Percentiles rank a stretch among this genome's conserved stretches.
These are phyloP conservation scores for Plasmodium inui DNA, from an alignment of 169 alveolate genomes.

Conservation along the genomic window DNA sequence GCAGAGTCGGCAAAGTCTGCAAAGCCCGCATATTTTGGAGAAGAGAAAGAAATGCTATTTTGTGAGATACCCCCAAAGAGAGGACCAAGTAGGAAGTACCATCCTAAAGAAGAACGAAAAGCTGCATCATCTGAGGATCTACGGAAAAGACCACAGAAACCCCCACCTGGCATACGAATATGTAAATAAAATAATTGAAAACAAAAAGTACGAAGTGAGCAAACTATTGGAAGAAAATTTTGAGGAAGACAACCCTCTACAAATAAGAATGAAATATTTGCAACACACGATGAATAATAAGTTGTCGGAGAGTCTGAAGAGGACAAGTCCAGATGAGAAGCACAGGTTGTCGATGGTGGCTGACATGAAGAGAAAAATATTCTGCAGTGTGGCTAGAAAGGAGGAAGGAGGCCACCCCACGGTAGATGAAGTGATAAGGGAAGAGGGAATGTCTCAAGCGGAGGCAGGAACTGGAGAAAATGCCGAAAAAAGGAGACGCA, in stretches of 20 bases:
- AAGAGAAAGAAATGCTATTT: neutral
- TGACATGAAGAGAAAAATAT: constrained; percentile 81
- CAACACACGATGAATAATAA: constrained; percentile 84
- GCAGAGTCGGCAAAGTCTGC: neutral
- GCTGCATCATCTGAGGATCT: neutral
- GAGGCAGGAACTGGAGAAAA: constrained; percentile 12
- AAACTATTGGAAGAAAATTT: constrained; percentile 68
- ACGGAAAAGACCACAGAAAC: constrained; percentile 64
- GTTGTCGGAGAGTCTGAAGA: constrained; percentile 84
- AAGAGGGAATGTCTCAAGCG: constrained; percentile 78
- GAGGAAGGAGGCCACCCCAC: neutral
- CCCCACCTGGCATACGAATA: constrained; percentile 73
- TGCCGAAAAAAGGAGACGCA: neutral
- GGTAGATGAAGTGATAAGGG: constrained; percentile 56
- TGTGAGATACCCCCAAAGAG: neutral
- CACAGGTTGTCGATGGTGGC: constrained; percentile 84
- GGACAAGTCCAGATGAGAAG: constrained; percentile 72
- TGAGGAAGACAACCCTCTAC: constrained; percentile 58
- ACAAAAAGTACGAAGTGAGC: constrained; percentile 73
- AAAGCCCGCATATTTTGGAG: neutral
- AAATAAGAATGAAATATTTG: constrained; percentile 80
- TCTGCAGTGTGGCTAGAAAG: constrained; percentile 17
- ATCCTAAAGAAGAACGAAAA: constrained; percentile 7
- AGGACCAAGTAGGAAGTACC: neutral
- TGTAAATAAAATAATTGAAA: constrained; percentile 64